Evolutionary conservation across 108 stramenopile species (phyloP), one percentile per base, ranked within the genome.

Genomic region (Skeletonema grethae): DNA sequence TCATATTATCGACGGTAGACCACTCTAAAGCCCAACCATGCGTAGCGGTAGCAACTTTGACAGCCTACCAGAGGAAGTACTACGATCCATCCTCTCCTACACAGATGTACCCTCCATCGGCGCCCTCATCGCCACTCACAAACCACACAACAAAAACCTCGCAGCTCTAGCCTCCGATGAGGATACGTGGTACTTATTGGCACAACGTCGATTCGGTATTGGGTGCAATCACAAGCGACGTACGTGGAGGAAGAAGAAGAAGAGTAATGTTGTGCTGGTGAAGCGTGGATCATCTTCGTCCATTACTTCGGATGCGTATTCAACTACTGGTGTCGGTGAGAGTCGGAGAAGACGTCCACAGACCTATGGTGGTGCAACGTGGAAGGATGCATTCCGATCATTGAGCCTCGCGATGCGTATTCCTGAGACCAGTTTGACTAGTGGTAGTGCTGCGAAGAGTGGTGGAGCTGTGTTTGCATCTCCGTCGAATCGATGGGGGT

Each of bases 151-250:
- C 20, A 30, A 39, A 13, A 57, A 60, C 56, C 5, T 80, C 0
- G 59, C 79, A 10, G 36, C 34, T 22, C 72, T 73, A 5, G 72
- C 79, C 5, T 63, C 68, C 10, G 79, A 80, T 55, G 68, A 80
- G 31, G 60, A 62, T 16, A 80, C 72, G 5, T 80, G 79, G 79
- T 73, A 62, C 46, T 0, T 56, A 32, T 46, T 80, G 5, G 34
- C 73, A 20, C 72, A 73, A 41, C 57, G 62, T n/a, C 79, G 72
- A n/a, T 80, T 80, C 45, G 72, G 79, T 12, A 80, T 80, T 53
- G 79, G 79, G 6, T 69, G 79, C 24, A 32, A 53, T 11, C 12
- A 62, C 30, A 28, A 31, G 8, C 61, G 64, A 59, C 39, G 43
- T 18, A 30, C 16, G 11, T 59, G 15, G 39, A 16, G 55, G 24